Conservation (phyloP, 106 monocot species). For the Dioscorea dumetorum region DNA sequence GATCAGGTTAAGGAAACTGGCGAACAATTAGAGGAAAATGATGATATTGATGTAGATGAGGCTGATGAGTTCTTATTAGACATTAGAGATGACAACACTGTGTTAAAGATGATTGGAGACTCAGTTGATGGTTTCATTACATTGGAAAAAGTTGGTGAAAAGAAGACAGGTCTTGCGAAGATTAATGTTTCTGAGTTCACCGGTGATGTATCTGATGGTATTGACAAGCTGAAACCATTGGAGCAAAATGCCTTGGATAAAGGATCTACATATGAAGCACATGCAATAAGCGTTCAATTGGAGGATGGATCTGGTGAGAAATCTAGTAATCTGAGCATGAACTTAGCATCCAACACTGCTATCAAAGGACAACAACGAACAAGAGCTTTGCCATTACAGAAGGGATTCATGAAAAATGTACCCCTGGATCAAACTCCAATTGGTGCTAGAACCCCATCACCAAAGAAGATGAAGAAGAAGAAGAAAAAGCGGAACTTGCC, state of each 20-base stretch:
- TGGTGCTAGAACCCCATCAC: neutral
- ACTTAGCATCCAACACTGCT: neutral
- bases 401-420: too few species aligned
- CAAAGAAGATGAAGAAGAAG: slow-evolving; percentile 10
- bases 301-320: neutral
- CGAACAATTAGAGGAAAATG: slow-evolving; percentile 20
- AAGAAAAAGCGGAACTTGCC: slow-evolving; percentile 2
- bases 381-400: neutral
- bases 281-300: neutral
- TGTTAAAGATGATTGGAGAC: too few species aligned
- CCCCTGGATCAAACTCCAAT: too few species aligned
- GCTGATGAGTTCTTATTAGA: neutral
- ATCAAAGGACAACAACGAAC: neutral
- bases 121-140: slow-evolving; percentile 6
- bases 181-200: neutral
- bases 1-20: slow-evolving; percentile 10
- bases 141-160: neutral
- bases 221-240: neutral
- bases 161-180: slow-evolving; percentile 1
- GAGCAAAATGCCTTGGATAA: neutral
- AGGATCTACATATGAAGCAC: too few species aligned
- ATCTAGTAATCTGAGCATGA: neutral
- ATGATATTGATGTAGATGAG: slow-evolving; percentile 8
- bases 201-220: neutral
- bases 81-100: too few species aligned